Percentiles rank a stretch among this genome's conserved stretches.
phyloP scores from a whole-genome alignment of 2,329 filamentous ascomycete species.

The Simplicillium aogashimaense region DNA sequence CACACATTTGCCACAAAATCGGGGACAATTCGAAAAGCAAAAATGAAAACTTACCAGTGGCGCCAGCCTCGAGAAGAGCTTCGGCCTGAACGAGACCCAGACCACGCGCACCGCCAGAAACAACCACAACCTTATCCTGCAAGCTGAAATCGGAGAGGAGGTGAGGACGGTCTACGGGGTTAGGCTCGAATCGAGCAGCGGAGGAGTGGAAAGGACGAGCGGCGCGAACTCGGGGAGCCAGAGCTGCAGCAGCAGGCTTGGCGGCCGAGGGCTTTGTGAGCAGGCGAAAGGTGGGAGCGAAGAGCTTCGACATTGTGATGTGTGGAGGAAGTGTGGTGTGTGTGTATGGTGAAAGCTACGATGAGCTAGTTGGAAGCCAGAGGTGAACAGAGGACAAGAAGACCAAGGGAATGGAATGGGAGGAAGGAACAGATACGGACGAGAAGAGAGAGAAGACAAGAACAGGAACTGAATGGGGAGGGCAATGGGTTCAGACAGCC shows the following conservation, averaged over 20 bases:
- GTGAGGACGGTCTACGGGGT: slow-evolving; percentile 12
- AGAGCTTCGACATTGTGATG: background rate
- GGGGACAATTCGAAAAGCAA: background rate
- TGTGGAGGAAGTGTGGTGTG: no score
- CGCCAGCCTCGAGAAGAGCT: slow-evolving; percentile 70
- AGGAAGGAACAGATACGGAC: background rate
- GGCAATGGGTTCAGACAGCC: no score
- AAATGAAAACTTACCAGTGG: slow-evolving; percentile 38
- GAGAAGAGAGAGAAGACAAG: background rate
- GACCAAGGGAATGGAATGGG: background rate
- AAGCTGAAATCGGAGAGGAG: slow-evolving; percentile 66
- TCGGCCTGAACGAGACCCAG: slow-evolving; percentile 71
- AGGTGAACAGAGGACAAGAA: background rate
- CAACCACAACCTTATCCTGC: slow-evolving; percentile 61
- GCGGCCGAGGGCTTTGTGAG: slow-evolving; percentile 3
- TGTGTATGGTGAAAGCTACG: background rate
- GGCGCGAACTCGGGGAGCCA: slow-evolving; percentile 4
- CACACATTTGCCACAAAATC: no score
- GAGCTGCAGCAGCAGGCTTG: slow-evolving; percentile 4
- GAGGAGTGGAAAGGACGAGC: slow-evolving; percentile 13
- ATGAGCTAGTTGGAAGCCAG: background rate
- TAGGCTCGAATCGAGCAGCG: slow-evolving; percentile 9
- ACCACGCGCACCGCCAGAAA: slow-evolving; percentile 69
- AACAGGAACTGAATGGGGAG: no score
- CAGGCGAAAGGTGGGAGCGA: background rate